A percentile compares a stretch with the other conserved stretches of the same genome.
Conservation (phyloP, 2,329 filamentous ascomycete species). For the Thermoascus crustaceus region DNA sequence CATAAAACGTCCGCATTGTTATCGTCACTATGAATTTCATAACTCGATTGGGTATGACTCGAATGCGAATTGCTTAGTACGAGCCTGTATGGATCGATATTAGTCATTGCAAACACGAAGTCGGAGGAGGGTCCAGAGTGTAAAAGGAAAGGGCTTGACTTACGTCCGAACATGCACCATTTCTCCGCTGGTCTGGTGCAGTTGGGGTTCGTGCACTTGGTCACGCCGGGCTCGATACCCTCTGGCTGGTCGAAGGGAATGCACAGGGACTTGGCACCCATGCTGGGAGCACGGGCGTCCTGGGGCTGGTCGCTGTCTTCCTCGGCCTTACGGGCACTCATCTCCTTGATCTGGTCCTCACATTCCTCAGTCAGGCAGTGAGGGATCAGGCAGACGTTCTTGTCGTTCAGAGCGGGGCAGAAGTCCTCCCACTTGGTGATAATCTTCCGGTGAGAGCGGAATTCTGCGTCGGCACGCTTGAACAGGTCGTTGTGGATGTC, state of each 20-base stretch:
- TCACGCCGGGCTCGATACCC: constrained; percentile 68
- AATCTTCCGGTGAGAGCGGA: constrained; percentile 69
- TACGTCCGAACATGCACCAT: constrained; percentile 89
- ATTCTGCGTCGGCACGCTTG: constrained; percentile 66
- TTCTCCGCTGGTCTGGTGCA: constrained; percentile 68
- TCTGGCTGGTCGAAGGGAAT: constrained; percentile 82
- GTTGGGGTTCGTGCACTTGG: constrained; percentile 85
- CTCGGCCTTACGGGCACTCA: constrained; percentile 65
- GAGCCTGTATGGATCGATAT: no score
- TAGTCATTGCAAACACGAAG: no score
- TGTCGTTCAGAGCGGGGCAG: constrained; percentile 77
- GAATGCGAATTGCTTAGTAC: no score
- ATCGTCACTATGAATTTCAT: no score
- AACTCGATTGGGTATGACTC: no score
- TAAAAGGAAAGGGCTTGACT: constrained; percentile 12
- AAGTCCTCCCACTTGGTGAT: constrained; percentile 88
- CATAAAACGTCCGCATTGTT: no score
- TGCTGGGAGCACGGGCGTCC: constrained; percentile 64
- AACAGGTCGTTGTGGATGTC: constrained; percentile 81
- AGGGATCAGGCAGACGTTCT: constrained; percentile 88
- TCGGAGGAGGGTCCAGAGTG: no score
- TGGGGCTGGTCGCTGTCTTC: constrained; percentile 57
- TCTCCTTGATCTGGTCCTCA: constrained; percentile 90
- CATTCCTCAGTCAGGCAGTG: constrained; percentile 78
- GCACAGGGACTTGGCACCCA: constrained; percentile 69